Evolutionary conservation across 2,329 filamentous ascomycete genomes (phyloP).

Genomic region (Fulvia fulva): DNA sequence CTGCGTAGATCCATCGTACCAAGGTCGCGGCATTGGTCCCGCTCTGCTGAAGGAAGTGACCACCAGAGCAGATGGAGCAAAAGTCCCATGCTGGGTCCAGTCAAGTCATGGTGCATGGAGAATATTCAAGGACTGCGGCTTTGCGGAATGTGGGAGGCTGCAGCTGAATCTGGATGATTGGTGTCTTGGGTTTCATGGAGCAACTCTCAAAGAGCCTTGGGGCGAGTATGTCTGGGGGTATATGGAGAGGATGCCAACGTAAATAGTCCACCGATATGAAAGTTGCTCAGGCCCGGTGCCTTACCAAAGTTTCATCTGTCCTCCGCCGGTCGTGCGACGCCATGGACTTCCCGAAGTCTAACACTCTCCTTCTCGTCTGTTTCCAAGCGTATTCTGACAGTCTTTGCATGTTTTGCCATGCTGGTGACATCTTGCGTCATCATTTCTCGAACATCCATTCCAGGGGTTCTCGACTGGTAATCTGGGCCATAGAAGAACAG

Average conservation of each 20-base stretch:
- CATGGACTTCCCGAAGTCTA: no score
- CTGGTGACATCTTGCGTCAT: not conserved
- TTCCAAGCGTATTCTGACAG: not conserved
- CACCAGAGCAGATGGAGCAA: not conserved
- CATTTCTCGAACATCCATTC: not conserved
- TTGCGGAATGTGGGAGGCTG: not conserved
- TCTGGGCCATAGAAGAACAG: conserved; percentile 7
- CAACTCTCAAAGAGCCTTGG: not conserved
- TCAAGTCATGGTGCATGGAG: not conserved
- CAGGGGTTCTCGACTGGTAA: not conserved
- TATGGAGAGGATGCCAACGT: not conserved
- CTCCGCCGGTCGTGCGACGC: no score
- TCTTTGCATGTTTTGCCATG: not conserved
- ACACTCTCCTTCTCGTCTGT: not conserved
- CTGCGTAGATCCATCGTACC: no score
- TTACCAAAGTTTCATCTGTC: no score
- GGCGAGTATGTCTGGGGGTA: not conserved
- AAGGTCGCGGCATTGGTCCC: not conserved
- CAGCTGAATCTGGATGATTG: not conserved
- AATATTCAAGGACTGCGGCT: not conserved
- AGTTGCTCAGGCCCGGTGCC: no score
- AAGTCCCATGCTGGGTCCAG: not conserved
- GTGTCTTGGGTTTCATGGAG: not conserved
- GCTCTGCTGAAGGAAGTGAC: not conserved
- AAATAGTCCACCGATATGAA: no score